Base-by-base conservation (phyloP, 306 rosid genomes). In the Trifolium repens region DNA sequence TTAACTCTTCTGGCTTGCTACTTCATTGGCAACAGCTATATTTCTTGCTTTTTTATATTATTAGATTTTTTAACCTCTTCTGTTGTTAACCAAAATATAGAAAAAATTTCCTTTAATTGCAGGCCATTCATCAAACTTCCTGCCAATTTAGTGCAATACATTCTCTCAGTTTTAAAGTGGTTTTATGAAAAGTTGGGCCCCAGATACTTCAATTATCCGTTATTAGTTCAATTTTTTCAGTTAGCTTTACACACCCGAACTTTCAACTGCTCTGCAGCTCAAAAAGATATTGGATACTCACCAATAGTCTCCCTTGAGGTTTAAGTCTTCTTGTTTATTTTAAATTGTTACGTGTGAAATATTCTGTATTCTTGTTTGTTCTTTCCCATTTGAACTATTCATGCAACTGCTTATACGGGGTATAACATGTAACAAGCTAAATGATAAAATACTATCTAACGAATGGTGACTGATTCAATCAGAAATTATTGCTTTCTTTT, bases 81-180 rank as follows among this genome's bases (percentile, higher is more conserved):
- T 78, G 61, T 64, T 73, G 42, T 67, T 84, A 40, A 76, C 73
- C 74, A 70, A 58, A 66, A 71, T 44, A 73, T 67, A 58, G 27
- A 81, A 60, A 60, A 49, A 34, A 50, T 76, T 84, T 67, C 54
- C 46, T 75, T 73, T 74, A 69, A 76, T 77, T 85, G 83, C 88
- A 93, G 98, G 84, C 96, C 97, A 63, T 75, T 77, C 64, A 70
- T 88, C 74, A 93, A 88, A 84, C 84, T 93, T 75, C 98, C 98
- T 34, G 83, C 62, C 72, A 84, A 59, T 78, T 78, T 93, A 86
- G 88, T 75, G 83, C 77, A 71, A 84, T 75, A 59, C 63, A 64
- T 88, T 71, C 78, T 89, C 60, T 64, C 86, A 65, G 78, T 88
- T 74, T 26, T 88, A 55, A 88, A 87, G 81, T 77, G 87, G 90